These are phyloP conservation scores for Kazachstania sp. DNA, from an alignment of 1,139 yeast genomes.

Conservation along the genomic window DNA sequence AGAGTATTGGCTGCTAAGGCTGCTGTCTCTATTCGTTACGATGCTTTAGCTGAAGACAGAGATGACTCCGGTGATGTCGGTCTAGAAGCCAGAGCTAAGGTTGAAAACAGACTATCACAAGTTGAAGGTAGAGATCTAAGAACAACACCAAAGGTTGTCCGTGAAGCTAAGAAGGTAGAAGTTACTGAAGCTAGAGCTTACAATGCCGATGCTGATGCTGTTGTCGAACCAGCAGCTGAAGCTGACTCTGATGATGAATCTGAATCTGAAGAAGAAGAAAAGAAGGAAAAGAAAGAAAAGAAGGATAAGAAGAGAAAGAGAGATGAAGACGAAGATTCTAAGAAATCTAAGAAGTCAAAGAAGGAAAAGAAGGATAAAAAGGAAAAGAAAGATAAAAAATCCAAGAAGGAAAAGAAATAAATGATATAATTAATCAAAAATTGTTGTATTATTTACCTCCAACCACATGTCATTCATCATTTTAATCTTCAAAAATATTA, in stretches of 20 bases:
- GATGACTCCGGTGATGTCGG: constrained; percentile 94
- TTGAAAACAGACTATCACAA: constrained; percentile 88
- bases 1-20: constrained; percentile 98
- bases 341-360: constrained; percentile 32
- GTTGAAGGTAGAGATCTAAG: constrained; percentile 91
- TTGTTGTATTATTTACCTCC: neutral
- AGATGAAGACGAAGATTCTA: too few relatives aligned
- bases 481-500: neutral
- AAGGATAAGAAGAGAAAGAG: too few relatives aligned
- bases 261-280: too few relatives aligned
- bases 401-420: too few relatives aligned
- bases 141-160: constrained; percentile 67
- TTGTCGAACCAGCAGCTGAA: constrained; percentile 40
- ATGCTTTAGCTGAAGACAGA: constrained; percentile 94
- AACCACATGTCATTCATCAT: neutral
- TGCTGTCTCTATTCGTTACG: constrained; percentile 92
- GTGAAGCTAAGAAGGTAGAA: constrained; percentile 76
- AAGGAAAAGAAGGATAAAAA: constrained; percentile 12
- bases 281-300: too few relatives aligned
- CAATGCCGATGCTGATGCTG: constrained; percentile 88
- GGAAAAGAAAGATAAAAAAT: too few relatives aligned
- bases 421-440: neutral
- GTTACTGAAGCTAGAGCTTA: constrained; percentile 78
- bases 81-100: constrained; percentile 81
- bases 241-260: constrained; percentile 44